phyloP scores from a whole-genome alignment of 176 grass and related monocot species.

The Chloris gayana region DNA sequence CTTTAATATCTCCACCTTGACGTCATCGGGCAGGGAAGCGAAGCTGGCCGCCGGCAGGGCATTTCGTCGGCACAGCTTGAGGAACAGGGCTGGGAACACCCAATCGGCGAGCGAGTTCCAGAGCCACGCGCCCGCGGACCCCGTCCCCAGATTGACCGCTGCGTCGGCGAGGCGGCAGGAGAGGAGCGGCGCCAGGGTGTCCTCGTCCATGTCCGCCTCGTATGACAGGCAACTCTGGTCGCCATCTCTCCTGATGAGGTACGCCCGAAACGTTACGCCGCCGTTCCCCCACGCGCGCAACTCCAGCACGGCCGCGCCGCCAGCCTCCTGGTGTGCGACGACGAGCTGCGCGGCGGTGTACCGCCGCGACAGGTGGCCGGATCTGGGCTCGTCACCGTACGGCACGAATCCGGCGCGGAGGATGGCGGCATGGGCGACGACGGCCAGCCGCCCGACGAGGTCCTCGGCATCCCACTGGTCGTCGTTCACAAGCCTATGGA shows the following conservation, averaged over 20 bases:
- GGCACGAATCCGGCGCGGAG: background rate
- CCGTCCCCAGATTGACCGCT: background rate
- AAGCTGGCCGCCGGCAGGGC: background rate
- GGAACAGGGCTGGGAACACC: background rate
- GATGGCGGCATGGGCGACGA: conserved; percentile 7
- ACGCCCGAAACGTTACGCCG: background rate
- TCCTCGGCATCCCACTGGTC: background rate
- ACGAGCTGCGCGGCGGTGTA: background rate
- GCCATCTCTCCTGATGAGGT: background rate
- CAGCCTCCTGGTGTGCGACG: background rate
- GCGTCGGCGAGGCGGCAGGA: background rate
- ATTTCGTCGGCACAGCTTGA: background rate
- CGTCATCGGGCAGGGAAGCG: background rate
- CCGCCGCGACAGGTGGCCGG: background rate
- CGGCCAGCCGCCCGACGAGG: background rate
- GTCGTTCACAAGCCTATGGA: background rate
- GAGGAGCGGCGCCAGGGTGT: background rate
- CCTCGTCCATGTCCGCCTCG: background rate
- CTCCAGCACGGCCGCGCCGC: background rate
- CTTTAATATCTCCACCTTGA: background rate
- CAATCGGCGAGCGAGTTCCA: background rate
- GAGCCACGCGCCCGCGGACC: background rate
- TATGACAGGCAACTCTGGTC: background rate
- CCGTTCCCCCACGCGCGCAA: background rate
- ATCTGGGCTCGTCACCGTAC: background rate